Evolutionary conservation across 768 basidiomycete species (phyloP), one percentile per base, ranked within the genome.

Genomic region (Leccinellum rugosiceps): DNA sequence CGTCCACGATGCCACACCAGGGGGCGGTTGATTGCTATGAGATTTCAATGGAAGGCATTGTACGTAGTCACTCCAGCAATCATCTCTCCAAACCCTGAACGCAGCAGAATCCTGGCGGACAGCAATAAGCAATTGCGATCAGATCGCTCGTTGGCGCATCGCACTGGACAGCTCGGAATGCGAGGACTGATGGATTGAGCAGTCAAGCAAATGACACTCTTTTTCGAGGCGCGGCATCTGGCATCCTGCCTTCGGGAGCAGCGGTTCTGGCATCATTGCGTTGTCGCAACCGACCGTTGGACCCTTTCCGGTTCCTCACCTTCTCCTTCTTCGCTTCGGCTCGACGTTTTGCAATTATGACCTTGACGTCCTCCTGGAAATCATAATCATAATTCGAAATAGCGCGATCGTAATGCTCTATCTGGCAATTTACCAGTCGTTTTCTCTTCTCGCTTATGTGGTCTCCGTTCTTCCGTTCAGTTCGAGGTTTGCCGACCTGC

Each of bases 291-390:
- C 56, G 61, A 51, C 53, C 11, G 43, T 57, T 59, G 50, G 34
- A 49, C 34, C 64, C 56, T 44, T 69, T 78, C 38, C 71, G 69
- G 48, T 59, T 56, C 57, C 65, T 78, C 15, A 65, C 65, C 60
- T 76, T 79, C 46, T 75, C 69, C 65, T 72, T 75, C 67, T 78
- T 80, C 32, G 62, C 65, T 45, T 70, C 72, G 32, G 75, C 68
- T 31, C 70, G 71, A 61, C 70, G 72, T 38, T 75, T 74, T 23
- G 68, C 64, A 25, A 81, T 72, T 49, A 71, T 60, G 7, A 68
- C 71, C 54, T 77, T 81, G 15, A 73, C 73, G 61, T 78, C 78
- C 62, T 78, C 76, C 79, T 80, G 60, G 50, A 50, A 61, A 63
- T 30, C 41, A 43, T 43, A 43, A 52, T 23, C 44, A 26, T 25